Percentiles rank a stretch among this genome's conserved stretches.
phyloP scores from a whole-genome alignment of 2,329 filamentous ascomycete species.

The Ramularia endophylla region DNA sequence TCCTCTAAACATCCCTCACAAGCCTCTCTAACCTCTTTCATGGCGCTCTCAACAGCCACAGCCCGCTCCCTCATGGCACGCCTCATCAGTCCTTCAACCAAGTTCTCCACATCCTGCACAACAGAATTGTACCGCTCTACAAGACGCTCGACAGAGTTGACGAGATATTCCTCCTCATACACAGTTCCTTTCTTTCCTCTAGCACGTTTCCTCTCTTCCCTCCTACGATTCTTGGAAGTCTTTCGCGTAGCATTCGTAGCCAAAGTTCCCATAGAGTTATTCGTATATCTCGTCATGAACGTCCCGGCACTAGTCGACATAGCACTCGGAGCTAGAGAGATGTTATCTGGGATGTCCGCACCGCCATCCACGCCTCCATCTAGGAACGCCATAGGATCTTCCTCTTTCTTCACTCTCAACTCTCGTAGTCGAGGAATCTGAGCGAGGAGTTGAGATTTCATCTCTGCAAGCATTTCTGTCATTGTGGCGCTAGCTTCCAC shows the following conservation, averaged over 20 bases:
- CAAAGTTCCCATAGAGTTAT: constrained; percentile 62
- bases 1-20: constrained; percentile 63
- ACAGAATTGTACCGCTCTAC: constrained; percentile 74
- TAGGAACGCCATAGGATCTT: constrained; percentile 83
- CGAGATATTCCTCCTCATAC: constrained; percentile 96
- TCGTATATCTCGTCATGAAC: constrained; percentile 88
- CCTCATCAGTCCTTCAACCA: constrained; percentile 72
- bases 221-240: constrained; percentile 78
- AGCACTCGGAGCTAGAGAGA: constrained; percentile 83
- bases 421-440: constrained; percentile 84
- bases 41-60: constrained; percentile 65
- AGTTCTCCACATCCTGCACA: constrained; percentile 63
- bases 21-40: constrained; percentile 66
- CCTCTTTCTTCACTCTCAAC: constrained; percentile 70
- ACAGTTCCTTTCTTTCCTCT: constrained; percentile 93
- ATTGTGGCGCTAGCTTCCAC: constrained; percentile 73
- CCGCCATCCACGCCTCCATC: constrained; percentile 54
- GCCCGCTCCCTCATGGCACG: constrained; percentile 85
- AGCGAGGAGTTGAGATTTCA: constrained; percentile 73
- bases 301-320: constrained; percentile 67
- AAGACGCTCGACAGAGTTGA: constrained; percentile 77
- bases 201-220: constrained; percentile 93
- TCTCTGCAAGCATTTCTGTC: constrained; percentile 90
- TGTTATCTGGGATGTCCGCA: constrained; percentile 73
- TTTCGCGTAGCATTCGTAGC: constrained; percentile 69